Percentiles rank a stretch among this genome's conserved stretches.
Evolutionary conservation across 352 stramenopile genomes (phyloP).

Genomic region (Phytophthora brassicae): DNA sequence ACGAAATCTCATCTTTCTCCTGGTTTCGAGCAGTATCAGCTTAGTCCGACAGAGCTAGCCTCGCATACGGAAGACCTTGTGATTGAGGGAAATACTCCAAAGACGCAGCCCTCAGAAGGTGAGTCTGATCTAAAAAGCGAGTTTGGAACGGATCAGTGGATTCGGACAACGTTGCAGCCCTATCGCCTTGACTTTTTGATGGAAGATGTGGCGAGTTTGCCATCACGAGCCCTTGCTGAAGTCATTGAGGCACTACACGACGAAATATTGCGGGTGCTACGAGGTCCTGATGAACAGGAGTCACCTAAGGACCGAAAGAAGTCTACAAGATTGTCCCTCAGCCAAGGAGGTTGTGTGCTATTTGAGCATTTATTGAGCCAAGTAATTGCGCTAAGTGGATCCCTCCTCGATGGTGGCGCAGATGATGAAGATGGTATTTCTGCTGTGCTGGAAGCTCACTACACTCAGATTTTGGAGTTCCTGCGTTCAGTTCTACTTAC

Average conservation of each 20-base stretch:
- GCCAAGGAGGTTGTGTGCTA: conserved; percentile 62
- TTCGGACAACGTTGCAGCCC: conserved; percentile 58
- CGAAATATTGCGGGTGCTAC: conserved; percentile 45
- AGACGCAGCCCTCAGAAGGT: conserved; percentile 12
- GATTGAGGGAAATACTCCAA: conserved; percentile 29
- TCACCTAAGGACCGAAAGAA: conserved; percentile 28
- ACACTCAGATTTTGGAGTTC: conserved; percentile 42
- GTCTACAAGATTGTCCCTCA: conserved; percentile 30
- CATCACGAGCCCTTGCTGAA: conserved; percentile 44
- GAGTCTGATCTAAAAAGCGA: conserved; percentile 19
- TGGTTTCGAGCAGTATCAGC: conserved; percentile 32
- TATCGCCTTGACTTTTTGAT: conserved; percentile 70
- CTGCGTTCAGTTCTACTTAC: conserved; percentile 50
- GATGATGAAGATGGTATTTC: conserved; percentile 52
- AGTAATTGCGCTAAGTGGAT: conserved; percentile 37
- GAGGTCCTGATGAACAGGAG: conserved; percentile 25
- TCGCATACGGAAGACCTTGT: conserved; percentile 56
- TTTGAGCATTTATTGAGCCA: conserved; percentile 67
- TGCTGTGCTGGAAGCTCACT: conserved; percentile 53
- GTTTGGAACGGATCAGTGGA: conserved; percentile 64
- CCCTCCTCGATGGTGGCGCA: conserved; percentile 31
- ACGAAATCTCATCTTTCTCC: conserved; percentile 27
- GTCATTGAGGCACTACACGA: conserved; percentile 58
- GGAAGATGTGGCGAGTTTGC: conserved; percentile 55
- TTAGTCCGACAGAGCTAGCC: conserved; percentile 44